Conservation (phyloP, 2,329 filamentous ascomycete species). For the Colletotrichum lupini region DNA sequence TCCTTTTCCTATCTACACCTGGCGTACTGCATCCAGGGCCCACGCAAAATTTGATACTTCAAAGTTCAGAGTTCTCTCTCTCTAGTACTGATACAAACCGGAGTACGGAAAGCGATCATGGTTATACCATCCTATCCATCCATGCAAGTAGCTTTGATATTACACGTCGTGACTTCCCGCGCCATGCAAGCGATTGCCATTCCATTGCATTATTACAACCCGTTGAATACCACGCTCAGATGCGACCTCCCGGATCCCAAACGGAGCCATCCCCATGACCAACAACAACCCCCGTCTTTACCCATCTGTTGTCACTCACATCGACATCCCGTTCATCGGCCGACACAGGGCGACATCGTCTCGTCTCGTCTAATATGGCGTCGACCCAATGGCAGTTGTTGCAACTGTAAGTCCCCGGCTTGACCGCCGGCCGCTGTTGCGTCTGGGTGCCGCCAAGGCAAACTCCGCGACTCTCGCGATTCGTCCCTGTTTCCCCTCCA, state of each 20-base stretch:
- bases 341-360: conserved; percentile 14
- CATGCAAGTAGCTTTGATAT: background rate
- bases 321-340: background rate
- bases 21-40: background rate
- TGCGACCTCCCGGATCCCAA: conserved; percentile 18
- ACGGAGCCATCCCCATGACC: background rate
- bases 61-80: background rate
- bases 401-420: background rate
- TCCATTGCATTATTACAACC: conserved; percentile 16
- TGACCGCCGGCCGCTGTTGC: background rate
- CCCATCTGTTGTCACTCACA: background rate
- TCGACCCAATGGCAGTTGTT: background rate
- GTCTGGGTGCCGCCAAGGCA: background rate
- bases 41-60: background rate
- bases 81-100: background rate
- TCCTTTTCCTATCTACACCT: background rate
- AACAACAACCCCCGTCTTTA: conserved; percentile 3
- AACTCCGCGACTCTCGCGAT: background rate
- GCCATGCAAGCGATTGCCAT: conserved; percentile 12
- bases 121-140: background rate
- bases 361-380: conserved; percentile 14
- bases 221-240: conserved; percentile 11
- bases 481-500: background rate
- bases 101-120: background rate
- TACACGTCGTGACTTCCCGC: conserved; percentile 8